A percentile compares a stretch with the other conserved stretches of the same genome.
phyloP scores from a whole-genome alignment of 2,329 filamentous ascomycete species.

The Rutstroemia sp. region DNA sequence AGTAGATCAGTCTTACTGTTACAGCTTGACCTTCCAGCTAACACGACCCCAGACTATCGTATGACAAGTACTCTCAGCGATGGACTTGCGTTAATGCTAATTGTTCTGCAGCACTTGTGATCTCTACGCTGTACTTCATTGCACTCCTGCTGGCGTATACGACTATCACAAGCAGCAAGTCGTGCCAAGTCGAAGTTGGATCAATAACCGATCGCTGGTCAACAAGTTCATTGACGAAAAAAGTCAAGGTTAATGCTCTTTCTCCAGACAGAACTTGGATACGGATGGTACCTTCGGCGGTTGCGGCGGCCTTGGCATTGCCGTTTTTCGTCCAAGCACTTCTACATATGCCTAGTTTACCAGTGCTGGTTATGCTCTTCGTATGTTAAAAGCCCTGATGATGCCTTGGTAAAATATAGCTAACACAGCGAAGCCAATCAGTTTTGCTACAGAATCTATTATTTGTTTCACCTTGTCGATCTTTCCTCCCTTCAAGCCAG shows the following conservation, averaged over 20 bases:
- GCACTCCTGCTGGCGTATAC: neutral
- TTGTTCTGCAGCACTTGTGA: neutral
- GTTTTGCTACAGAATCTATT: conserved; percentile 18
- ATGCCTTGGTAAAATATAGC: no score
- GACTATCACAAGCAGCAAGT: neutral
- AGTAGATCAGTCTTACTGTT: neutral
- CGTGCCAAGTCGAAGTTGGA: neutral
- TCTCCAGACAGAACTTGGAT: conserved; percentile 9
- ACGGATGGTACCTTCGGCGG: conserved; percentile 17
- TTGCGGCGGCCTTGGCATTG: conserved; percentile 18
- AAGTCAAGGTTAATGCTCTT: neutral
- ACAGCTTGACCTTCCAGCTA: neutral
- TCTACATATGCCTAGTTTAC: conserved; percentile 23
- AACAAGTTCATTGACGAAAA: no score
- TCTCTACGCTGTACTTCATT: neutral
- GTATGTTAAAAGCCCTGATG: conserved; percentile 12
- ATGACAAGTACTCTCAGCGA: neutral
- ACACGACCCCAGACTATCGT: neutral
- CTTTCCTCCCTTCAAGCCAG: neutral
- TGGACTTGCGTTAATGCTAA: neutral
- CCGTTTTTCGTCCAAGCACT: conserved; percentile 22
- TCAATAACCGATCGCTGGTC: no score
- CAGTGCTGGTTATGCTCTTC: conserved; percentile 24
- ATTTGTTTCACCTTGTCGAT: conserved; percentile 9
- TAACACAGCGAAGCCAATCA: conserved; percentile 17